These are phyloP conservation scores for Trametes sanguinea DNA, from an alignment of 768 basidiomycete species.

Conservation along the genomic window DNA sequence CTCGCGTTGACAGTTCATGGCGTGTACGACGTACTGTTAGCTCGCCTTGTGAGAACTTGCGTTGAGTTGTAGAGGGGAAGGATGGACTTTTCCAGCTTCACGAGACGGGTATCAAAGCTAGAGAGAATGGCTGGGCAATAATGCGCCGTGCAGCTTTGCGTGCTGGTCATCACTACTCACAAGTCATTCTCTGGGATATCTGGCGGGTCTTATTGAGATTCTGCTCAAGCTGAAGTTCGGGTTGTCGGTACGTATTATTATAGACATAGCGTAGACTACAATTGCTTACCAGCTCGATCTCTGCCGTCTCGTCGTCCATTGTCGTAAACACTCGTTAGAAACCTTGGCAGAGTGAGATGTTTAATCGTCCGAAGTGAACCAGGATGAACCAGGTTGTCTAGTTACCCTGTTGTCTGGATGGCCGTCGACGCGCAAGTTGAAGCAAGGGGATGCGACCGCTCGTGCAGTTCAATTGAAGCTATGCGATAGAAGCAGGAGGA, in stretches of 20 bases:
- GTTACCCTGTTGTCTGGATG: too few species aligned
- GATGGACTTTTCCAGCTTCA: conserved; percentile 84
- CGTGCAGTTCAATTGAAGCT: too few species aligned
- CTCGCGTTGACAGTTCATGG: background rate
- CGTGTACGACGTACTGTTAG: conserved; percentile 56
- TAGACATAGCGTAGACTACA: background rate
- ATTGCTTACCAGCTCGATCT: conserved; percentile 63
- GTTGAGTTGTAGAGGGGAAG: conserved; percentile 80
- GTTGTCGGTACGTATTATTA: too few species aligned
- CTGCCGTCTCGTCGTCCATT: conserved; percentile 68
- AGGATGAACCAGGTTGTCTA: too few species aligned
- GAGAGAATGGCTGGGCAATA: conserved; percentile 65
- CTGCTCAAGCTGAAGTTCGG: conserved; percentile 61
- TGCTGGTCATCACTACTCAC: conserved; percentile 43
- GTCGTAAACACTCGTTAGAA: too few species aligned
- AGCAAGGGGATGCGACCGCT: too few species aligned
- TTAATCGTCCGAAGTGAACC: too few species aligned
- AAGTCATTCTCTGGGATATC: conserved; percentile 84
- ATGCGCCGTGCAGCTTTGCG: conserved; percentile 1
- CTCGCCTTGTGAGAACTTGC: conserved; percentile 70
- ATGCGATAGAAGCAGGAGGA: too few species aligned
- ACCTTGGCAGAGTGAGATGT: too few species aligned
- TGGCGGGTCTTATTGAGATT: conserved; percentile 85
- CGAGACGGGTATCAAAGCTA: conserved; percentile 80
- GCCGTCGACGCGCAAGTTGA: too few species aligned